A percentile compares a stretch with the other conserved stretches of the same genome.
Conservation (phyloP, 139 green algal genomes). For the Astrephomene gubernaculifera region DNA sequence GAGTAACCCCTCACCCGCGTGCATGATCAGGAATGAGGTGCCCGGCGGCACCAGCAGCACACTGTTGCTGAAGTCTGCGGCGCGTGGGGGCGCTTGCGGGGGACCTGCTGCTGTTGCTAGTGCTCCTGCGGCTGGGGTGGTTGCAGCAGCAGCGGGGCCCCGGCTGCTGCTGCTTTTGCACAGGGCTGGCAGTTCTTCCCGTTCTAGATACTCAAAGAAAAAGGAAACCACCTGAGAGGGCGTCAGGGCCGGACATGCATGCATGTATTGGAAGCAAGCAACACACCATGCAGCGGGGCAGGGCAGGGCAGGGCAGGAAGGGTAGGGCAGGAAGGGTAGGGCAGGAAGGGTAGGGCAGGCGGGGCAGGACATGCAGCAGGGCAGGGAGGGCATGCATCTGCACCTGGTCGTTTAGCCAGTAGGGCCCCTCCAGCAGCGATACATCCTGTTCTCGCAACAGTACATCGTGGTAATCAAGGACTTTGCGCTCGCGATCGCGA, state of each 20-base stretch:
- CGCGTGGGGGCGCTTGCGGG: neutral
- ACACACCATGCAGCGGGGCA: no score
- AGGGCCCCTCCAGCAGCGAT: constrained; percentile 11
- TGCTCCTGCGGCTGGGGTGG: no score
- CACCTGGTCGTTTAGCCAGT: constrained; percentile 42
- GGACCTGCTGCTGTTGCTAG: neutral
- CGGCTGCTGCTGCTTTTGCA: no score
- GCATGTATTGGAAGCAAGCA: no score
- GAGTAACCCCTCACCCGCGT: constrained; percentile 22
- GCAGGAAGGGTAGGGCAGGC: neutral
- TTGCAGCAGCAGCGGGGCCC: neutral
- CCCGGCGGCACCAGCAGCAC: constrained; percentile 27
- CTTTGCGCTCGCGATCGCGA: neutral
- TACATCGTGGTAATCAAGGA: constrained; percentile 20
- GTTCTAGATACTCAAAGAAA: constrained; percentile 73
- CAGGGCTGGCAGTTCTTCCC: constrained; percentile 41
- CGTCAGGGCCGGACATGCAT: neutral
- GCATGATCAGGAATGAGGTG: constrained; percentile 62
- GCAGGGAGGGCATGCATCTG: neutral
- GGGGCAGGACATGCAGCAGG: no score
- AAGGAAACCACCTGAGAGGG: constrained; percentile 73
- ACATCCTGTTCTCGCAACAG: constrained; percentile 17
- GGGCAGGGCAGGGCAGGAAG: no score
- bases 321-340: neutral
- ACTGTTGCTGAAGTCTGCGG: neutral